Percentiles rank a stretch among this genome's conserved stretches.
Evolutionary conservation across 164 flowering plant species (phyloP).

Genomic region (grape (Vitis vinifera)): ASM3070453v1 NC_081808.1:8865501-8866000

Average conservation of each 20-base stretch:
- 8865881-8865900: constrained; percentile 10
- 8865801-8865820: constrained; percentile 4
- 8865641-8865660: not conserved
- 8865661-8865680: not conserved
- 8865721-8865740: constrained; percentile 1
- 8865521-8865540: not conserved
- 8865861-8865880: constrained; percentile 11
- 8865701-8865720: not conserved
- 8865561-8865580: not conserved
- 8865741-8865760: not conserved
- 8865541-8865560: not conserved
- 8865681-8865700: not conserved
- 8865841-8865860: constrained; percentile 12
- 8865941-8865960: constrained; percentile 9
- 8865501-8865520: constrained; percentile 2
- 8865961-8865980: constrained; percentile 9
- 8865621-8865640: not conserved
- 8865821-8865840: constrained; percentile 13
- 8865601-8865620: constrained; percentile 1
- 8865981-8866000: not conserved
- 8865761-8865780: not conserved
- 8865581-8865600: not conserved
- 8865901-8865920: not conserved
- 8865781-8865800: not conserved
- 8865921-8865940: constrained; percentile 5